phyloP scores from a whole-genome alignment of 345 rosid species.

The Corymbia maculata region DNA sequence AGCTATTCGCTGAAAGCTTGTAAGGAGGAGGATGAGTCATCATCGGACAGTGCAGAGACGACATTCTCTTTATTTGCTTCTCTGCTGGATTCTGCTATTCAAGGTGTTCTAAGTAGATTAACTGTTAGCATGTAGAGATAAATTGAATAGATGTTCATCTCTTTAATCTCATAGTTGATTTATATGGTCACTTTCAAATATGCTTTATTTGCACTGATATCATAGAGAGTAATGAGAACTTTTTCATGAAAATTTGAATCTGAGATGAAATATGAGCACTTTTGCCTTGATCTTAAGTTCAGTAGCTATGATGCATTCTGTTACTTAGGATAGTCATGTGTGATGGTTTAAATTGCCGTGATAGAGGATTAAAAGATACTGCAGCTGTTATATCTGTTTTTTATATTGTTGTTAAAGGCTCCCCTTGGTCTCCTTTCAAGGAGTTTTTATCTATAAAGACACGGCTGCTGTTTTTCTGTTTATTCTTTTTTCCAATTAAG shows the following conservation, averaged over 20 bases:
- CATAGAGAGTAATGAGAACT: background rate
- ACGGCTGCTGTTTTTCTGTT: background rate
- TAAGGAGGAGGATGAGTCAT: conserved; percentile 74
- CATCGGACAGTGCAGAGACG: conserved; percentile 59
- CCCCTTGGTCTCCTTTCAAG: background rate
- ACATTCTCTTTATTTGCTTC: conserved; percentile 74
- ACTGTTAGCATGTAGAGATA: background rate
- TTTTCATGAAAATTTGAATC: background rate
- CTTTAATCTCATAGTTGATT: background rate
- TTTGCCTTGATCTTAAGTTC: background rate
- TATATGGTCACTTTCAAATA: background rate
- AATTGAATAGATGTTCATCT: background rate
- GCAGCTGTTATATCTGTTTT: background rate
- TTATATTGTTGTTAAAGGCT: background rate
- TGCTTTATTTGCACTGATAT: background rate
- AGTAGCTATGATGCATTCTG: background rate
- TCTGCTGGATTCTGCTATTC: conserved; percentile 79
- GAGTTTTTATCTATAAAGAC: background rate
- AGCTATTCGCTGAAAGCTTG: conserved; percentile 65
- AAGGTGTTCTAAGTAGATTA: conserved; percentile 36
- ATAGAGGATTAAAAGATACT: background rate
- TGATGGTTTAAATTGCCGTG: background rate
- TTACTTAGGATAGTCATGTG: background rate
- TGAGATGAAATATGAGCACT: background rate
- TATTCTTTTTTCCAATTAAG: background rate